Conservation (phyloP, 345 rosid species). For the Geranium brycei region DNA sequence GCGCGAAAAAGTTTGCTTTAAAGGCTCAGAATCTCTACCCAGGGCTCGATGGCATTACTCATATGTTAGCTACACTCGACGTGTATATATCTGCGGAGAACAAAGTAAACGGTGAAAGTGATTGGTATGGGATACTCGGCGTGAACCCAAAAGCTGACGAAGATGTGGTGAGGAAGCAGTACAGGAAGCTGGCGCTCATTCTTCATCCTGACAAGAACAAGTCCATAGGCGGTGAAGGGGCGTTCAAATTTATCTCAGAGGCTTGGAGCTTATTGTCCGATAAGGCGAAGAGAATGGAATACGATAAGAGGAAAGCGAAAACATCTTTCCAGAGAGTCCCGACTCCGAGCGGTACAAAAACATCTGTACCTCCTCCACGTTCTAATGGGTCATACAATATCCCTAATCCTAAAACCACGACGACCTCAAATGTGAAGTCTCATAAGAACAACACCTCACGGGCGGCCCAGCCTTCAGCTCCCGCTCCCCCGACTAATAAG, state of each 20-base stretch:
- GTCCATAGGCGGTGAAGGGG: constrained; percentile 28
- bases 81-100: constrained; percentile 17
- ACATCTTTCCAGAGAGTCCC: constrained; percentile 1
- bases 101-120: constrained; percentile 16
- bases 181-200: constrained; percentile 19
- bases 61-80: constrained; percentile 21
- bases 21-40: constrained; percentile 30
- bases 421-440: not conserved
- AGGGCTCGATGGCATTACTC: constrained; percentile 21
- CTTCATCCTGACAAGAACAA: constrained; percentile 37
- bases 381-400: constrained; percentile 7
- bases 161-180: constrained; percentile 19
- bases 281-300: constrained; percentile 18
- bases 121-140: constrained; percentile 24
- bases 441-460: not conserved
- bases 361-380: constrained; percentile 4
- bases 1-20: constrained; percentile 23
- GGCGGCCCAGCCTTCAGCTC: not conserved
- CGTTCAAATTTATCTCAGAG: constrained; percentile 20
- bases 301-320: constrained; percentile 4
- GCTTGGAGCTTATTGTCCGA: constrained; percentile 31
- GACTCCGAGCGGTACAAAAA: not conserved
- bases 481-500: constrained; percentile 1
- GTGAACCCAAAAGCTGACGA: constrained; percentile 22
- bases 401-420: not conserved